A percentile compares a stretch with the other conserved stretches of the same genome.
phyloP scores from a whole-genome alignment of 106 monocot genomes.

The Gastrodia elata region DNA sequence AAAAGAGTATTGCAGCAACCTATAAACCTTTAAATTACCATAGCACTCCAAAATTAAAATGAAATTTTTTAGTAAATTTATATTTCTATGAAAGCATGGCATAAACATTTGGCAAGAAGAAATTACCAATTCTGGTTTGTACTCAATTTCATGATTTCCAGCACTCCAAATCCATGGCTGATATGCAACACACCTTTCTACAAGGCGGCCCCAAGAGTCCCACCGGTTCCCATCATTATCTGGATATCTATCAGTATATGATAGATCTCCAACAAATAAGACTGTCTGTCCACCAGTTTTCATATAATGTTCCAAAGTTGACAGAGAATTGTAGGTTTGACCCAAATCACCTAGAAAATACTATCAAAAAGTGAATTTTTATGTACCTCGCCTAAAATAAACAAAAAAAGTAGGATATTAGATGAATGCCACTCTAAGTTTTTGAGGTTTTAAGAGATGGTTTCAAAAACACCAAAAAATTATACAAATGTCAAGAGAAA shows the following conservation, averaged over 20 bases:
- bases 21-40: background rate
- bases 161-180: conserved; percentile 84
- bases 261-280: conserved; percentile 88
- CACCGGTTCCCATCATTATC: conserved; percentile 75
- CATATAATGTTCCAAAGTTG: conserved; percentile 90
- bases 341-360: conserved; percentile 76
- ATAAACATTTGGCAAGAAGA: background rate
- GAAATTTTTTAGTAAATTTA: background rate
- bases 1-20: background rate
- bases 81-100: background rate
- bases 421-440: background rate
- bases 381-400: background rate
- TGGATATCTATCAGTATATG: conserved; percentile 83
- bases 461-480: background rate
- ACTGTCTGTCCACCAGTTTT: conserved; percentile 58
- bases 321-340: conserved; percentile 92
- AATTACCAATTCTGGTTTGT: conserved; percentile 73
- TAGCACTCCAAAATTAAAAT: background rate
- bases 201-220: conserved; percentile 86
- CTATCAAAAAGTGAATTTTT: background rate
- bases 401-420: background rate
- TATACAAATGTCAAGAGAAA: background rate
- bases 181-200: conserved; percentile 69
- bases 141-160: conserved; percentile 98
- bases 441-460: background rate